Conservation (phyloP, 306 rosid species). For the Trichosanthes cucumerina region DNA sequence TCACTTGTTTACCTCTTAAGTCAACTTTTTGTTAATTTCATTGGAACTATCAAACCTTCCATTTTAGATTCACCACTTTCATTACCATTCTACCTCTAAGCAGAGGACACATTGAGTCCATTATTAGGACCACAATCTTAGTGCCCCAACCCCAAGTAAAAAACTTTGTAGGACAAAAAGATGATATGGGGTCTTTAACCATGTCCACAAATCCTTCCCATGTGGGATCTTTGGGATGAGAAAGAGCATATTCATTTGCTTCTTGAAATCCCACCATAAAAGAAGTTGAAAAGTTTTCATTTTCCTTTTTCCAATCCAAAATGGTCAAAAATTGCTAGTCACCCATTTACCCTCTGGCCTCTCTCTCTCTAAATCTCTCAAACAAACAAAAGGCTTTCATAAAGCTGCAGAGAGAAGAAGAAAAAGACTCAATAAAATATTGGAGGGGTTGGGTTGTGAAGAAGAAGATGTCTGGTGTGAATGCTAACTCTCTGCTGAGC, state of each 20-base stretch:
- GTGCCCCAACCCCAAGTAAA: background rate
- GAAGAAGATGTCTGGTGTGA: slow-evolving; percentile 34
- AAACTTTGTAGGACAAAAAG: background rate
- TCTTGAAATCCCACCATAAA: background rate
- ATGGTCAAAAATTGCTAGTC: background rate
- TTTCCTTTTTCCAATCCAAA: background rate
- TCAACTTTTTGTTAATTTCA: background rate
- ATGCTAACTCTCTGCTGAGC: slow-evolving; percentile 29
- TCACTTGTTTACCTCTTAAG: background rate
- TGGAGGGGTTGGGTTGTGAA: slow-evolving; percentile 23
- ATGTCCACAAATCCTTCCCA: slow-evolving; percentile 7
- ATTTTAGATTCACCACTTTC: background rate
- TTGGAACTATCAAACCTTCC: background rate
- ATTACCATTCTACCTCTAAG: background rate
- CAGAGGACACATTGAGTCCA: background rate
- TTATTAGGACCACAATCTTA: background rate
- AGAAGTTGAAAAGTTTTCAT: background rate
- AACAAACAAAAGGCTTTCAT: background rate
- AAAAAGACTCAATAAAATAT: background rate
- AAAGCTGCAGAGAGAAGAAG: background rate
- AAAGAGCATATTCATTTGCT: background rate
- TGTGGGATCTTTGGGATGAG: slow-evolving; percentile 7
- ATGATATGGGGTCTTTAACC: background rate
- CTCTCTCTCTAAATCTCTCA: background rate
- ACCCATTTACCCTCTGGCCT: background rate